Evolutionary conservation across 108 stramenopile species (phyloP).

Genomic region (Pseudonitzschia multiseries): DNA sequence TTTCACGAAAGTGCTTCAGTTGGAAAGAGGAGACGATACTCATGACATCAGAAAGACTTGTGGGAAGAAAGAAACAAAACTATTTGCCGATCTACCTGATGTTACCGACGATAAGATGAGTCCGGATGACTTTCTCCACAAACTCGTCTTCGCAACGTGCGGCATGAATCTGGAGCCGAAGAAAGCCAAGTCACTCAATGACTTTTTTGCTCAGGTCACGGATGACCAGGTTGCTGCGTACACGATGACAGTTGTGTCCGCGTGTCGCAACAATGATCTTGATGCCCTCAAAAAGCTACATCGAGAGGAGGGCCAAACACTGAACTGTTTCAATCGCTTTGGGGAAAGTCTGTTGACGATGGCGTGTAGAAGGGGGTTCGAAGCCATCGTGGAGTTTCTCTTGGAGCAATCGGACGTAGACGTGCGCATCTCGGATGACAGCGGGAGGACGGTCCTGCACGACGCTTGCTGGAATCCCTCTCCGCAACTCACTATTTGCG

Average conservation of each 20-base stretch:
- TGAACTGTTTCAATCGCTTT: slow-evolving; percentile 80
- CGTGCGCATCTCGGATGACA: slow-evolving; percentile 75
- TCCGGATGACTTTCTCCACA: slow-evolving; percentile 45
- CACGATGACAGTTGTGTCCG: slow-evolving; percentile 46
- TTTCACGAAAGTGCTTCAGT: not conserved
- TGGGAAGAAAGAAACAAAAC: not conserved
- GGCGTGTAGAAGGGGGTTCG: slow-evolving; percentile 78
- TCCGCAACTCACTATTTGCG: slow-evolving; percentile 57
- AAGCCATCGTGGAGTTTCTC: slow-evolving; percentile 59
- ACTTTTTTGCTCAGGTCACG: slow-evolving; percentile 46
- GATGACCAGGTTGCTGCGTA: slow-evolving; percentile 70
- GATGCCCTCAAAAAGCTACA: slow-evolving; percentile 39
- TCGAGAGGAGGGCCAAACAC: slow-evolving; percentile 21
- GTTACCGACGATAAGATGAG: slow-evolving; percentile 8
- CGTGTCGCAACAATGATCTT: slow-evolving; percentile 56
- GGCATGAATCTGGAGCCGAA: slow-evolving; percentile 35
- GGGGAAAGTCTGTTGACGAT: slow-evolving; percentile 84
- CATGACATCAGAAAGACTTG: not conserved
- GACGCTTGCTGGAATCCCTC: slow-evolving; percentile 86
- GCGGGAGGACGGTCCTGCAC: slow-evolving; percentile 84
- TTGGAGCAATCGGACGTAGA: slow-evolving; percentile 47
- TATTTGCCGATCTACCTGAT: slow-evolving; percentile 20
- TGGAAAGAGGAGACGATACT: not conserved
- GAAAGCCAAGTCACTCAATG: slow-evolving; percentile 35
- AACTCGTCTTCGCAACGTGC: slow-evolving; percentile 35